These are phyloP conservation scores for Coniochaeta pulveracea DNA, from an alignment of 2,329 filamentous ascomycete genomes.

Conservation along the genomic window DNA sequence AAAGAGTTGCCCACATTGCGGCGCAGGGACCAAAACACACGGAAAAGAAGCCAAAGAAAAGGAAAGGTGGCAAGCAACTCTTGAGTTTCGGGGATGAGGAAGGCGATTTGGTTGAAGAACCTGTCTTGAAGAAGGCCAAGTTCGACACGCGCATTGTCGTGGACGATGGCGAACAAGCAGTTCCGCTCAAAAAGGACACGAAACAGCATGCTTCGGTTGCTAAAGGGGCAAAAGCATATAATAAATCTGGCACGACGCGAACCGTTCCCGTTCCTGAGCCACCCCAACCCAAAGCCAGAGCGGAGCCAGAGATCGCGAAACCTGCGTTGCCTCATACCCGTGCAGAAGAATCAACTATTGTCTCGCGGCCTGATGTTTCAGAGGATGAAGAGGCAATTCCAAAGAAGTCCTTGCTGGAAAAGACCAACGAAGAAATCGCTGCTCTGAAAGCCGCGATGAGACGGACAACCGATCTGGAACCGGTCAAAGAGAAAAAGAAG, in stretches of 20 bases:
- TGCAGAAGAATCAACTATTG: conserved; percentile 15
- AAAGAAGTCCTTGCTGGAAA: conserved; percentile 46
- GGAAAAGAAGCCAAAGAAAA: conserved; percentile 53
- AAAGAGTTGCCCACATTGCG: conserved; percentile 40
- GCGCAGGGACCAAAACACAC: conserved; percentile 29
- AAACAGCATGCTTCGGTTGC: conserved; percentile 14
- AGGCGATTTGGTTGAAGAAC: conserved; percentile 42
- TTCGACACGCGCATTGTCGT: conserved; percentile 65
- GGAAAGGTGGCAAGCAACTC: conserved; percentile 64
- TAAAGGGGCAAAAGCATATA: conserved; percentile 1
- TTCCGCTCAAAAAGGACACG: conserved; percentile 14
- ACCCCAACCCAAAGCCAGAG: conserved; percentile 5
- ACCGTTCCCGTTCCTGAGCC: conserved; percentile 5
- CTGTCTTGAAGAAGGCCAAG: conserved; percentile 62
- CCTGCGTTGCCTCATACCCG: conserved; percentile 6
- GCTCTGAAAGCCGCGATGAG: conserved; percentile 75
- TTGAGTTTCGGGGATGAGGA: conserved; percentile 70
- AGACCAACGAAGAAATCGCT: conserved; percentile 70
- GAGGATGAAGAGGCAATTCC: conserved; percentile 18
- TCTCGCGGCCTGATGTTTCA: conserved; percentile 14
- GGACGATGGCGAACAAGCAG: conserved; percentile 26
- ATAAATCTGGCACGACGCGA: conserved; percentile 9
- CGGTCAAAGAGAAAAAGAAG: conserved; percentile 47
- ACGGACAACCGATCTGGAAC: conserved; percentile 41
- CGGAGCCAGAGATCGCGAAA: neutral